These are phyloP conservation scores for Puccinia horiana DNA, from an alignment of 1,284 basidiomycete species.

Conservation along the genomic window DNA sequence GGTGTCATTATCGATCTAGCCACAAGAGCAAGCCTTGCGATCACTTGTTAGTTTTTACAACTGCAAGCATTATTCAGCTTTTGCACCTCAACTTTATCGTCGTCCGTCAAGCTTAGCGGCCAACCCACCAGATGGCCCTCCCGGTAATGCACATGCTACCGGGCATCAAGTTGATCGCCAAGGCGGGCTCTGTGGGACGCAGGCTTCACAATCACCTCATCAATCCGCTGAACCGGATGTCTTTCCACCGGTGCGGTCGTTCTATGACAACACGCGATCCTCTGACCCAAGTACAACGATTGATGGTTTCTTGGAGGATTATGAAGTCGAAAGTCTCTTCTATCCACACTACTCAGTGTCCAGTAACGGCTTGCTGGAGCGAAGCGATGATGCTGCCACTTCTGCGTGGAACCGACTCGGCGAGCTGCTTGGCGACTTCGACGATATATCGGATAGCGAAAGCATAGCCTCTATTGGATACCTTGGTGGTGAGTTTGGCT, in stretches of 20 bases:
- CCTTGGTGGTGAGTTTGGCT: conserved; percentile 41
- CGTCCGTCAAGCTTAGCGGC: conserved; percentile 46
- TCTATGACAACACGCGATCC: conserved; percentile 33
- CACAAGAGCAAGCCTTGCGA: conserved; percentile 93
- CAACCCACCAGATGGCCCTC: conserved; percentile 13
- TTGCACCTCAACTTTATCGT: conserved; percentile 55
- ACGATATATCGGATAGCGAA: conserved; percentile 48
- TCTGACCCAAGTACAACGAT: conserved; percentile 23
- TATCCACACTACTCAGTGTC: conserved; percentile 47
- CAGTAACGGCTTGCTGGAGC: conserved; percentile 37
- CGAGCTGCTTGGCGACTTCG: conserved; percentile 45
- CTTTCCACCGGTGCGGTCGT: conserved; percentile 42
- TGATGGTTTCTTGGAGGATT: conserved; percentile 48
- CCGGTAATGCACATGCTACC: conserved; percentile 5
- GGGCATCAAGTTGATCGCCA: conserved; percentile 34
- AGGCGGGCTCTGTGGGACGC: conserved; percentile 7
- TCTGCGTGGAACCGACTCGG: conserved; percentile 46
- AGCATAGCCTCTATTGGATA: conserved; percentile 46
- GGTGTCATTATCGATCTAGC: conserved; percentile 58
- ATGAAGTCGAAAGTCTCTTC: conserved; percentile 48
- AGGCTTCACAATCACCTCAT: conserved; percentile 2
- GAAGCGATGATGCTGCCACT: conserved; percentile 45
- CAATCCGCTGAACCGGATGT: conserved; percentile 29
- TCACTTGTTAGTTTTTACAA: conserved; percentile 85
- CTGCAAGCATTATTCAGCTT: conserved; percentile 56